Percentiles rank a stretch among this genome's conserved stretches.
Conservation (phyloP, 768 basidiomycete genomes). For the Calocybe gangraenosa region DNA sequence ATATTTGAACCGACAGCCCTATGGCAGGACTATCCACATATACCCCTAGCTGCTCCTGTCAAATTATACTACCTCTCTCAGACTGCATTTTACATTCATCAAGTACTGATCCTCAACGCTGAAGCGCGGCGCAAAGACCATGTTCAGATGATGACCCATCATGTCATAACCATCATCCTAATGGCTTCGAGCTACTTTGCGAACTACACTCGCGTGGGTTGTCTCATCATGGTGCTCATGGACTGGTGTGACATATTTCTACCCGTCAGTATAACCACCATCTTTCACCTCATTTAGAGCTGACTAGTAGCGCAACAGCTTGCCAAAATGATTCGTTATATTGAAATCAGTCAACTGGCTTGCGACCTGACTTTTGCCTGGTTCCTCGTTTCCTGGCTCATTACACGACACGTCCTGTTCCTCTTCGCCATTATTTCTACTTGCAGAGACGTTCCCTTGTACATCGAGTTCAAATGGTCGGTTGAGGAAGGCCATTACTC, state of each 20-base stretch:
- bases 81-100: slow-evolving; percentile 87
- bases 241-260: slow-evolving; percentile 92
- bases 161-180: slow-evolving; percentile 81
- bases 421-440: slow-evolving; percentile 62
- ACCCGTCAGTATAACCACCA: slow-evolving; percentile 56
- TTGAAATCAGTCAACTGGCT: slow-evolving; percentile 52
- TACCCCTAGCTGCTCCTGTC: slow-evolving; percentile 69
- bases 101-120: slow-evolving; percentile 87
- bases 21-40: slow-evolving; percentile 83
- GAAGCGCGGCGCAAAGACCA: slow-evolving; percentile 93
- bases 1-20: slow-evolving; percentile 60
- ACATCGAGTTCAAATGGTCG: slow-evolving; percentile 56
- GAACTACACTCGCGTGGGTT: slow-evolving; percentile 87
- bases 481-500: slow-evolving; percentile 54
- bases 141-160: slow-evolving; percentile 94
- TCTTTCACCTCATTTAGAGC: neutral
- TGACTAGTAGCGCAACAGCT: slow-evolving; percentile 39
- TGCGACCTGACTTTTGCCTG: slow-evolving; percentile 75
- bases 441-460: slow-evolving; percentile 42
- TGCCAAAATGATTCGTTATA: slow-evolving; percentile 93
- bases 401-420: slow-evolving; percentile 87
- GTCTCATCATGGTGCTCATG: slow-evolving; percentile 88
- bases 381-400: slow-evolving; percentile 88
- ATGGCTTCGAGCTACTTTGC: slow-evolving; percentile 74
- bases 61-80: slow-evolving; percentile 90